phyloP scores from a whole-genome alignment of 129 eudicot species.

The Solidago caesia region DNA sequence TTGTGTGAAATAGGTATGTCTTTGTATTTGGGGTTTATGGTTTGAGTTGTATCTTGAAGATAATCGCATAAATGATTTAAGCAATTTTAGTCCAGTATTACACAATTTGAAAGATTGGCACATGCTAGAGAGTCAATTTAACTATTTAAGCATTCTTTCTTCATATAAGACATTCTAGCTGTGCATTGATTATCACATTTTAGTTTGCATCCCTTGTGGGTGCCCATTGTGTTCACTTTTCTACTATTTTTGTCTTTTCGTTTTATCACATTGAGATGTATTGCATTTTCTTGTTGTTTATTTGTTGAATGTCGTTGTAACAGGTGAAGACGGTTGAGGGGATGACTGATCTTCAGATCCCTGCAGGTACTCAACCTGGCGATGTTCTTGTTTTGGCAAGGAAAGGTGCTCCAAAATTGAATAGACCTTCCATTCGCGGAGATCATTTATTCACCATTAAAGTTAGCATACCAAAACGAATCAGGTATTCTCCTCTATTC shows the following conservation, averaged over 20 bases:
- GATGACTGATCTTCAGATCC: conserved; percentile 72
- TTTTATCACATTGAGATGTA: background rate
- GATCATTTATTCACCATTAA: conserved; percentile 88
- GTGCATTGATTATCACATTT: too few relatives aligned
- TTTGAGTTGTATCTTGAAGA: background rate
- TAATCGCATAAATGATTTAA: background rate
- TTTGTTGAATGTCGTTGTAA: conserved; percentile 21
- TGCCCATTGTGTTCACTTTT: too few relatives aligned
- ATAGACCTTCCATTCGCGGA: conserved; percentile 96
- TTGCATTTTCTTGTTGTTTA: background rate
- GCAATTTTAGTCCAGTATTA: background rate
- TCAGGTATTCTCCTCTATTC: conserved; percentile 54
- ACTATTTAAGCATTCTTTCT: background rate
- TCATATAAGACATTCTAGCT: background rate
- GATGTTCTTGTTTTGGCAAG: conserved; percentile 91
- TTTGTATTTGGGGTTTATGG: background rate
- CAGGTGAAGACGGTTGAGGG: conserved; percentile 99
- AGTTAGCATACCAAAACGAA: conserved; percentile 84
- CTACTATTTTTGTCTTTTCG: too few relatives aligned
- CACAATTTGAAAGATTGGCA: background rate
- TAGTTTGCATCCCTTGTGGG: background rate
- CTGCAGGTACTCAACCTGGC: conserved; percentile 98
- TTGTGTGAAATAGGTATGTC: background rate
- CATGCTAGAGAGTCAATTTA: background rate
- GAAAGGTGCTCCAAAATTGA: conserved; percentile 91